Evolutionary conservation across 345 rosid genomes (phyloP), one percentile per base, ranked within the genome.

Genomic region (Arabidopsis thaliana): DNA sequence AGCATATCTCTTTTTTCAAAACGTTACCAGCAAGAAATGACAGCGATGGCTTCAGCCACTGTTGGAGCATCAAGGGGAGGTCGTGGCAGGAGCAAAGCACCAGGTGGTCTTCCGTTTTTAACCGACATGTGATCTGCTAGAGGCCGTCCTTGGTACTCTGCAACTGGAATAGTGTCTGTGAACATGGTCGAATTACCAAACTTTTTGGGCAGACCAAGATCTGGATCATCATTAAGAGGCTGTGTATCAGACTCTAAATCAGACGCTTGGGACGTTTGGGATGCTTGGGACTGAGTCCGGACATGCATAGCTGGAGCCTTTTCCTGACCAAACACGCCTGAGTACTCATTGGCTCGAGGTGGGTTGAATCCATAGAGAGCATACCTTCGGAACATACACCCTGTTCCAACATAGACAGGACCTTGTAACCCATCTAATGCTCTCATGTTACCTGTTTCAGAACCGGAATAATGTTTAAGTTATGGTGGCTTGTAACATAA

Each of bases 61-160:
- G 97, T 93, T 1, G 89, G 97, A 4, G 98, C 97, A 73, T 93
- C 96, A 2, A 93, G 84, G 0, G 96, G 98, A 0, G 88, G 89
- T 38, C 98, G 98, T 2, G 96, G 91, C 7, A 53, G 12, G 38
- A 91, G 87, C 37, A 93, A 65, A 49, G 97, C 96, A 37, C 98
- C 97, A 0, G 98, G 98, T 20, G 98, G 97, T 49, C 98, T 82
- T 0, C 97, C 98, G n/a, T 93, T 89, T 87, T 88, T 88, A n/a
- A 93, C 87, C 0, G 96, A 91, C 59, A 80, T 77, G 67, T 93
- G 98, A 79, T 93, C 98, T 2, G 98, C 97, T 1, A 93, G 85
- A 13, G 98, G 98, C 12, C 98, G 87, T 41, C 97, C 98, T 82
- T 93, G 98, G 80, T 76, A 93, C 70, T 93, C 97, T 0, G 96